These are phyloP conservation scores for Ceratobasidium sp. DNA, from an alignment of 1,284 basidiomycete genomes.

Conservation along the genomic window DNA sequence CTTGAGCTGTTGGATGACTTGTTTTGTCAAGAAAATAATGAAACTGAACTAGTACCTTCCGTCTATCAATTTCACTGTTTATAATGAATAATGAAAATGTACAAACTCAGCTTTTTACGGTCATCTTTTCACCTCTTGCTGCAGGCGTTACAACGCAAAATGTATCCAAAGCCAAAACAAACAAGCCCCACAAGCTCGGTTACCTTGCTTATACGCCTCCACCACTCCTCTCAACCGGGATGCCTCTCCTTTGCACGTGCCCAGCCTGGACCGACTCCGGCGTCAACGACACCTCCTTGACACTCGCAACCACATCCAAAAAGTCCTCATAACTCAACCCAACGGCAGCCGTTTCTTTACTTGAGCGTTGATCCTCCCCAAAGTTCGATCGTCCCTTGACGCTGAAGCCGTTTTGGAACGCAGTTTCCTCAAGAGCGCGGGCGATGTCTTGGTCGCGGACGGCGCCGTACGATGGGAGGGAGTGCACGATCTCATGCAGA, in stretches of 20 bases:
- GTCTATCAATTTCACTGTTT: background rate
- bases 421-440: conserved; percentile 65
- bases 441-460: conserved; percentile 33
- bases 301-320: conserved; percentile 73
- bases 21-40: conserved; percentile 1
- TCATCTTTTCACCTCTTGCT: background rate
- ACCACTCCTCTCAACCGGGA: conserved; percentile 86
- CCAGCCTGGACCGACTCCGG: conserved; percentile 54
- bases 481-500: conserved; percentile 26
- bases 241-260: conserved; percentile 62
- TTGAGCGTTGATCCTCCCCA: conserved; percentile 57
- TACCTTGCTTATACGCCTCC: conserved; percentile 67
- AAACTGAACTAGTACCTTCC: background rate
- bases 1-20: background rate
- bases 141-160: background rate
- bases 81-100: conserved; percentile 16
- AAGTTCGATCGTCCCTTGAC: conserved; percentile 76
- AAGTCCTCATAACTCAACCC: conserved; percentile 42
- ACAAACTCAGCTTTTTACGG: conserved; percentile 15
- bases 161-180: background rate
- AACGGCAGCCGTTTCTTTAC: conserved; percentile 48
- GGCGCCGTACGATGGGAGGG: conserved; percentile 31
- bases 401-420: conserved; percentile 61
- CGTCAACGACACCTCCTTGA: conserved; percentile 77
- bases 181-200: background rate